Evolutionary conservation across 345 rosid species (phyloP).

Genomic region (Raphanus sativus): DNA sequence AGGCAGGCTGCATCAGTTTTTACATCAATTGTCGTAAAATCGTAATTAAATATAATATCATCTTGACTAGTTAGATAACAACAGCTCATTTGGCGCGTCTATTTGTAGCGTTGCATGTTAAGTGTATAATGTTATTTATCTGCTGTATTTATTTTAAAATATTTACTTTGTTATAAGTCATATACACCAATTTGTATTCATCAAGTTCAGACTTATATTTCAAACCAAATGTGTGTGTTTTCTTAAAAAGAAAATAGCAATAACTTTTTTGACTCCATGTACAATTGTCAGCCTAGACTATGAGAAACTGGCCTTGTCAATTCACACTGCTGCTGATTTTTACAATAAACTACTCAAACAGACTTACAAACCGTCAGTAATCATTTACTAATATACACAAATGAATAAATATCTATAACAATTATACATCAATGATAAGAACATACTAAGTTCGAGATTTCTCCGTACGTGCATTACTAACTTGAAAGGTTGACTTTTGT

Average conservation of each 20-base stretch:
- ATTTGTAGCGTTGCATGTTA: conserved; percentile 9
- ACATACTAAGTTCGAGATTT: background rate
- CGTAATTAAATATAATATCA: background rate
- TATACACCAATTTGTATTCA: background rate
- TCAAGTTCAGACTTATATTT: background rate
- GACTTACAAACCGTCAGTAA: background rate
- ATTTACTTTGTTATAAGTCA: background rate
- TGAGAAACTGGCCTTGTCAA: background rate
- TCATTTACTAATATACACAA: background rate
- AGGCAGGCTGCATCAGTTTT: background rate
- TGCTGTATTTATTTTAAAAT: background rate
- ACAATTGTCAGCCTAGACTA: background rate
- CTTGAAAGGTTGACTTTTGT: conserved; percentile 10
- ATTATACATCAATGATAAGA: background rate
- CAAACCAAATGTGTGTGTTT: background rate
- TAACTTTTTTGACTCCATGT: background rate
- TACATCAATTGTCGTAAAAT: background rate
- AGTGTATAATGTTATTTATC: background rate
- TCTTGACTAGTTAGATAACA: background rate
- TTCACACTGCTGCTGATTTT: background rate
- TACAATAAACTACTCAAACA: background rate
- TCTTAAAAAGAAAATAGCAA: background rate
- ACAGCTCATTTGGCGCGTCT: conserved; percentile 22
- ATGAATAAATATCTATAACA: background rate
- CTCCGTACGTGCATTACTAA: background rate